phyloP scores from a whole-genome alignment of 306 rosid species.

The Begonia masoniana region DNA sequence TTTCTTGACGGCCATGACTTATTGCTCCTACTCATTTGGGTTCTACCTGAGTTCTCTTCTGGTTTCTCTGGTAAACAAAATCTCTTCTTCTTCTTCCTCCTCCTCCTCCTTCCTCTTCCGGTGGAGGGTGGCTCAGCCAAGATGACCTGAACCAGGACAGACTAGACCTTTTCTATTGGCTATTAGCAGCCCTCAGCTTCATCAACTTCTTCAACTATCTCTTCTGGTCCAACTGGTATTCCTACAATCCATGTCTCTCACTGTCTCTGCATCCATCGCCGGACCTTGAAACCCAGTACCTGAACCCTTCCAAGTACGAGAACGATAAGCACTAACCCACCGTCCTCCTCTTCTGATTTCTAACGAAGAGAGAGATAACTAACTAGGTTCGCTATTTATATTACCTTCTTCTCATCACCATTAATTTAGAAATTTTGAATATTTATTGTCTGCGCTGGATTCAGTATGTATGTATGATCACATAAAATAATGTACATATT shows the following conservation, averaged over 20 bases:
- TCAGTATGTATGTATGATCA: no score
- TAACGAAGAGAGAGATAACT: constrained; percentile 2
- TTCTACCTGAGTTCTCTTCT: constrained; percentile 48
- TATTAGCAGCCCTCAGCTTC: constrained; percentile 41
- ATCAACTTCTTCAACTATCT: constrained; percentile 42
- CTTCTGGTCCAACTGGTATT: constrained; percentile 39
- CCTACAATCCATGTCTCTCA: constrained; percentile 17
- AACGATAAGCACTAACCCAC: not conserved
- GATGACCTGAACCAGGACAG: constrained; percentile 43
- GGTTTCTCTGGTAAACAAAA: constrained; percentile 37
- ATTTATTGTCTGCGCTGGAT: no score
- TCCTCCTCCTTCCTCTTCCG: constrained; percentile 6
- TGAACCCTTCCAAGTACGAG: constrained; percentile 7
- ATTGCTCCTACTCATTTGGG: constrained; percentile 53
- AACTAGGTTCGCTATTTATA: no score
- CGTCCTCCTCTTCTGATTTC: no score
- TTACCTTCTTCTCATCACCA: no score
- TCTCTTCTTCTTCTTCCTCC: constrained; percentile 11
- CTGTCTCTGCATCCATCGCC: constrained; percentile 3
- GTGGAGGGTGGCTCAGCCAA: constrained; percentile 44
- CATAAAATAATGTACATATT: no score
- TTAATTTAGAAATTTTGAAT: no score
- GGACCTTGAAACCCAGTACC: constrained; percentile 16
- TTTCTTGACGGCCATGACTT: constrained; percentile 48
- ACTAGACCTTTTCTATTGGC: constrained; percentile 50